Base-by-base conservation (phyloP, 2,329 filamentous ascomycete species). In the Arthrobotrys conoides region DNA sequence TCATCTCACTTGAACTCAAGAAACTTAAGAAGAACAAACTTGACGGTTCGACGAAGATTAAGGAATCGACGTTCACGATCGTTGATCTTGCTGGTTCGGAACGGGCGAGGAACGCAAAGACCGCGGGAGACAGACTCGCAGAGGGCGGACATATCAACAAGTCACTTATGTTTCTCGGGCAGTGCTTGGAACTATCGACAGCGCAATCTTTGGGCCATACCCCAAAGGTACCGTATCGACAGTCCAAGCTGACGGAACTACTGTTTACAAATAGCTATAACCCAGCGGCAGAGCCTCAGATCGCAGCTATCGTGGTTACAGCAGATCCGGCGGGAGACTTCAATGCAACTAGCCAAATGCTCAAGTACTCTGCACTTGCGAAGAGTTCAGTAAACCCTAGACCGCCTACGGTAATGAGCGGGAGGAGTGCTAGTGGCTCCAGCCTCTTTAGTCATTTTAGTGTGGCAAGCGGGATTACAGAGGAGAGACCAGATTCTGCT, bases 141-240 rank as follows among this genome's bases (percentile, higher is more conserved):
- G 96, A 99, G 86, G 96, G 95, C 41, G 96, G 96, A 67, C 98
- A 98, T 86, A 99, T 99, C 84, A 99, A 99, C 83, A 94, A 97
- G 84, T 97, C 93, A 83, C 86, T 99, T 83, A 99, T 99, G 96
- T 98, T 97, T 83, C 88, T 99, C 0, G 96, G 96, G 0, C 96
- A 98, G 83, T 99, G 96, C 83, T 88, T 99, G 82, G 95, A 98
- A 83, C 95, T 97, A 88, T 95, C 97, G 84, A 61, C 57, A 18
- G 94, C 78, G 4, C 78, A 82, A 65, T 44, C 65, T 8, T 66
- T 51, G 38, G 78, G 76, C 18, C 69, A 78, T 12, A 59, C 65
- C 18, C 64, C 78, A 18, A 79, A 75, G 59, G 91, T 94, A 9
- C 91, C 92, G 0, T 95, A 92, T 84, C 88, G 93, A 36, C 93